Percentiles rank a stretch among this genome's conserved stretches.
These are phyloP conservation scores for Exophiala sp. DNA, from an alignment of 2,329 filamentous ascomycete species.

Conservation along the genomic window DNA sequence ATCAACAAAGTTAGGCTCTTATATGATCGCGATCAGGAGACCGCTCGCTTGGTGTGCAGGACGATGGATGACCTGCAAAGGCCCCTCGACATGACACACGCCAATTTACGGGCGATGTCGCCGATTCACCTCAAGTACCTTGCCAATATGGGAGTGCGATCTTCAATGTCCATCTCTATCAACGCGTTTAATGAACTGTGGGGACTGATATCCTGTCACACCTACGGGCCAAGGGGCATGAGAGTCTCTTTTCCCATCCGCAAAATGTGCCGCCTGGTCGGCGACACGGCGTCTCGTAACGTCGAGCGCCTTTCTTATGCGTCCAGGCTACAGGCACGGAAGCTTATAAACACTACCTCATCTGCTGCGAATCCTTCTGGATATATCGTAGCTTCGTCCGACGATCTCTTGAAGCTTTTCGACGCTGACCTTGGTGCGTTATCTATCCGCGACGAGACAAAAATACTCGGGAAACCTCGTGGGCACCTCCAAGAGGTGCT, in stretches of 20 bases:
- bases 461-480: constrained; percentile 64
- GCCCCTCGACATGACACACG: constrained; percentile 76
- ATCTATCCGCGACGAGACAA: constrained; percentile 82
- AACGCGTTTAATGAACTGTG: constrained; percentile 79
- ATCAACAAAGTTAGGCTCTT: constrained; percentile 82
- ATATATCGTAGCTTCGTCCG: constrained; percentile 84
- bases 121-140: constrained; percentile 86
- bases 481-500: constrained; percentile 76
- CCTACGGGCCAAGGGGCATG: constrained; percentile 72
- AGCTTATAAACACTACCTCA: constrained; percentile 78
- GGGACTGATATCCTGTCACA: constrained; percentile 82
- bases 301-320: constrained; percentile 84
- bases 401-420: constrained; percentile 76
- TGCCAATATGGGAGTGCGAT: constrained; percentile 81
- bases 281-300: constrained; percentile 78
- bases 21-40: constrained; percentile 76
- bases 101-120: constrained; percentile 82
- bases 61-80: constrained; percentile 64
- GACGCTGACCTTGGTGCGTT: constrained; percentile 81
- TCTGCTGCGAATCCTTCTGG: constrained; percentile 77
- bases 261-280: constrained; percentile 84
- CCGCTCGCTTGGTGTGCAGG: constrained; percentile 74
- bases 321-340: constrained; percentile 74
- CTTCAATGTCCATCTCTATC: constrained; percentile 91
- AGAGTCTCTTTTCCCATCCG: constrained; percentile 86